Conservation (phyloP, 805 yeast genomes). For the Brettanomyces sp. region DNA sequence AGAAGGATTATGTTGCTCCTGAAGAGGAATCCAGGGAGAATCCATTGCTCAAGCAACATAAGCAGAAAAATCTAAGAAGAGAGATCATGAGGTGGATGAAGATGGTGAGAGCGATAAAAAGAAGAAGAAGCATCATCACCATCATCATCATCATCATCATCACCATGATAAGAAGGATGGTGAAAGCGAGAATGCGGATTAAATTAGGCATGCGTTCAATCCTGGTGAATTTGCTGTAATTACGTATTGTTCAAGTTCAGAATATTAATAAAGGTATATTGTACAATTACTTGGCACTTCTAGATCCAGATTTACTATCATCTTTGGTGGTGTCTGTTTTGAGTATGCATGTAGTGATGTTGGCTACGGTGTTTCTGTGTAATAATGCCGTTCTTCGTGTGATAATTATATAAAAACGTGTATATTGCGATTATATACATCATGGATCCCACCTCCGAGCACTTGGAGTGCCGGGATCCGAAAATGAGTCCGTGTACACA, state of each 20-base stretch:
- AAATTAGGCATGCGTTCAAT: background rate
- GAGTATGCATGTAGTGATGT: no score
- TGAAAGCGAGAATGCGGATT: background rate
- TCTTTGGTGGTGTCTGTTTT: no score
- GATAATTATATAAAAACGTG: no score
- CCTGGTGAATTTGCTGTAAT: no score
- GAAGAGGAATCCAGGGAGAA: slow-evolving; percentile 44
- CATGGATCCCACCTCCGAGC: background rate
- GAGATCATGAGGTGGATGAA: no score
- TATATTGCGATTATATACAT: no score
- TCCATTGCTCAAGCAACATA: slow-evolving; percentile 23
- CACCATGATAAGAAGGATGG: slow-evolving; percentile 4
- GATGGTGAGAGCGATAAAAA: slow-evolving; percentile 13
- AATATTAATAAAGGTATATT: no score
- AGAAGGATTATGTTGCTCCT: slow-evolving; percentile 79
- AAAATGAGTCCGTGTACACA: background rate
- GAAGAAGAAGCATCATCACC: slow-evolving; percentile 1
- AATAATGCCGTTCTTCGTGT: no score
- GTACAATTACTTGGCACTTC: no score
- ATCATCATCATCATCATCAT: slow-evolving; percentile 5
- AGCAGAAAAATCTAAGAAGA: slow-evolving; percentile 20
- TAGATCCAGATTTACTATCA: background rate
- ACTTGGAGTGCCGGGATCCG: background rate
- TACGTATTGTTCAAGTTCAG: background rate
- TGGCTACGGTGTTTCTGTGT: no score